Base-by-base conservation (phyloP, 768 basidiomycete genomes). In the Sarcodon sp. region DNA sequence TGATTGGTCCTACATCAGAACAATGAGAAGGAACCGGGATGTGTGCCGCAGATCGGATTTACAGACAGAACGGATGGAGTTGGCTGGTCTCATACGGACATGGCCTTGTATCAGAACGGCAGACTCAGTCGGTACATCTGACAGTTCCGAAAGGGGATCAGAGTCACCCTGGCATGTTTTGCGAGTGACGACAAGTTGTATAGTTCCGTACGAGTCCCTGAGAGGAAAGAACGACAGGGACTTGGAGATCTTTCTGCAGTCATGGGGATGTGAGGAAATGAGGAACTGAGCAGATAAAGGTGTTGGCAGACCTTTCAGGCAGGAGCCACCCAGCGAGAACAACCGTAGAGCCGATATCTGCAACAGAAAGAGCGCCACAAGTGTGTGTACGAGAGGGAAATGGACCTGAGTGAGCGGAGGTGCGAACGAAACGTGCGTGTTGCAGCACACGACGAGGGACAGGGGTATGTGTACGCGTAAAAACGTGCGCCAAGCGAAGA, bases 191-290 rank as follows among this genome's bases (percentile, higher is more conserved):
- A 89, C 73, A 50, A 97, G 80, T 64, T 97, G 92, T 3, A 83
- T 76, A 0, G 72, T 77, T 34, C 87, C 87, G 53, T 73, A 72
- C 38, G 80, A 71, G 64, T 93, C 91, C 57, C 78, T 84, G 60
- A 96, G 74, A 33, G 81, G 82, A 67, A 85, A 89, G 70, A 97
- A 97, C 49, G 86, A 86, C 56, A 91, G 66, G 45, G 64, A 65
- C 63, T 78, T 81, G 47, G 69, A 70, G 13, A 81, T 71, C 63
- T 82, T 82, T 33, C 87, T 91, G 68, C 44, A 59, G 57, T 50
- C 37, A 48, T 50, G 58, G 59, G 57, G 60, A 65, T 59, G 61
- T 63, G 59, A 60, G 54, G 21, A 21, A 36, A 33, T 45, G 33
- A 31, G 39, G 35, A 48, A 50, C 33, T 8, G 39, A 15, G 35